Evolutionary conservation across 2,329 filamentous ascomycete genomes (phyloP), one percentile per base, ranked within the genome.

Genomic region (Ophiocordyceps polyrhachis-furcata): DNA sequence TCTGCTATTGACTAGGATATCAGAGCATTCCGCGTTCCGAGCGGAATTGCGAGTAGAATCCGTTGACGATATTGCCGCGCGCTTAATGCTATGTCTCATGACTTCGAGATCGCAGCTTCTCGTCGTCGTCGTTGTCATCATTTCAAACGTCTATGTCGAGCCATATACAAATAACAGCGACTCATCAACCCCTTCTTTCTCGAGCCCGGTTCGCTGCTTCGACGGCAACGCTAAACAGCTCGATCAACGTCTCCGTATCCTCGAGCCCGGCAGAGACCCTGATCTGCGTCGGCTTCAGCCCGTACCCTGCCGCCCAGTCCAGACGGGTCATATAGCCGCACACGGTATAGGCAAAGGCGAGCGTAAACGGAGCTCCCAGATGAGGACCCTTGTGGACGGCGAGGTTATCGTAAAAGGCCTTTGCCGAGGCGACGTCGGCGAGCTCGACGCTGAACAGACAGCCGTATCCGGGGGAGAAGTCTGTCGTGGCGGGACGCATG

Each of bases 361-460:
- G 53, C 6, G 66, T 70, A 43, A 60, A 50, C 49, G 65, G 65
- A 2, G 67, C 68, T 2, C 69, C 69, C 0, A 73, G 55, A 49
- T 69, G 65, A 1, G 68, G 67, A 0, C 68, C 66, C 13, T 63
- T 58, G 53, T 66, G 62, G 25, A 70, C 55, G 29, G 61, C 52
- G 4, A 70, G 45, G 35, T 55, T 55, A 45, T 72, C 61, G 49
- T 66, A 70, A 45, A 72, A 73, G 0, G 59, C 58, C 5, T 47
- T 50, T 0, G 66, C 59, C 0, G 55, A 45, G 4, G 53, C 55
- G 0, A 62, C 29, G 11, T 51, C 56, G 11, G 54, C 52, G 29
- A 74, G 64, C 43, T 71, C 66, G 12, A 73, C 50, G 35, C 55
- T 63, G 21, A 74, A 56, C 0, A 74, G 60, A 49, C 65, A 69